These are phyloP conservation scores for Gossypium mustelinum DNA, from an alignment of 345 rosid genomes.

Conservation along the genomic window DNA sequence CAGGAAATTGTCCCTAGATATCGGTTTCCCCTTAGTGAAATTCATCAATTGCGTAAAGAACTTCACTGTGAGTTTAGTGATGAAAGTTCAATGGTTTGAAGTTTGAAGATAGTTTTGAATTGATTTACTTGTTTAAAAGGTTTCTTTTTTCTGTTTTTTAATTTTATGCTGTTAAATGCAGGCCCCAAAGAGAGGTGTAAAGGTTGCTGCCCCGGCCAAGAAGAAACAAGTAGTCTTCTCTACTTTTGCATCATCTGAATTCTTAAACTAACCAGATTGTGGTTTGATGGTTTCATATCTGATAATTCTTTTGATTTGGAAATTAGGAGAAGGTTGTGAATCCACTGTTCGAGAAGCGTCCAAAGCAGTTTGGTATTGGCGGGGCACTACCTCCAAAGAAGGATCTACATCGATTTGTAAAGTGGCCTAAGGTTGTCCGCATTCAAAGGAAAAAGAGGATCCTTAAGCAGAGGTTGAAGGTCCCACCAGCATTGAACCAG, in stretches of 20 bases:
- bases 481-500: constrained; percentile 55
- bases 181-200: constrained; percentile 31
- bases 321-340: constrained; percentile 44
- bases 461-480: constrained; percentile 50
- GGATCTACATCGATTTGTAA: constrained; percentile 45
- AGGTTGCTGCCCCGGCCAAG: constrained; percentile 26
- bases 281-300: background rate
- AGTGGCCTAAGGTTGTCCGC: constrained; percentile 54
- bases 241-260: background rate
- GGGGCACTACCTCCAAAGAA: constrained; percentile 55
- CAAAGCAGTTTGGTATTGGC: constrained; percentile 54
- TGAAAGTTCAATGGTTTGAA: background rate
- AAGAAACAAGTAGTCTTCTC: constrained; percentile 21
- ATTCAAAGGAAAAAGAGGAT: constrained; percentile 56
- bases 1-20: background rate
- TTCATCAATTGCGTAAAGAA: background rate
- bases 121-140: background rate
- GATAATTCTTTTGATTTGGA: background rate
- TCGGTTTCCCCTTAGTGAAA: background rate
- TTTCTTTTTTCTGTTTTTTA: too few relatives aligned
- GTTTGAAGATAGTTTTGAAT: background rate
- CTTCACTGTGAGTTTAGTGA: background rate
- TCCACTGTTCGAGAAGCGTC: constrained; percentile 52
- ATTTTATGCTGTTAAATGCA: constrained; percentile 1
- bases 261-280: background rate